These are phyloP conservation scores for Rubia yunnanensis DNA, from an alignment of 257 asterid genomes.

Conservation along the genomic window DNA sequence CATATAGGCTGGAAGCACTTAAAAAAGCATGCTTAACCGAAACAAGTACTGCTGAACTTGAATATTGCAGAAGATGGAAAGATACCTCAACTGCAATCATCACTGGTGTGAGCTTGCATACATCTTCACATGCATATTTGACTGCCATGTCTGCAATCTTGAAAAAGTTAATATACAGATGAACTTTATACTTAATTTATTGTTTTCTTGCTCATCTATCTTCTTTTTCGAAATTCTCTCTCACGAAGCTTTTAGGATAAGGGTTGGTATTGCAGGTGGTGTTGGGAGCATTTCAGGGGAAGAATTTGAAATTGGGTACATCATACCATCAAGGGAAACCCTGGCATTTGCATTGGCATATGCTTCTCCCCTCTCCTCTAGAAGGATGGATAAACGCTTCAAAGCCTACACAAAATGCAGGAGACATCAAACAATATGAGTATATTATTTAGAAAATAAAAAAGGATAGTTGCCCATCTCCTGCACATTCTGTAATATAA, in stretches of 20 bases:
- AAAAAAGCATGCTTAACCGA: neutral
- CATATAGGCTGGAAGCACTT: neutral
- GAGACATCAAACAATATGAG: neutral
- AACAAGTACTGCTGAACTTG: neutral
- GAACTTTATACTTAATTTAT: neutral
- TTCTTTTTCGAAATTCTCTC: neutral
- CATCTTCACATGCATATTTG: constrained; percentile 53
- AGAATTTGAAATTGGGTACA: neutral
- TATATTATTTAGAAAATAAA: neutral
- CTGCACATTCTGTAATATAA: neutral
- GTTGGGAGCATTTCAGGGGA: neutral
- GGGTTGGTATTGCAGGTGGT: neutral
- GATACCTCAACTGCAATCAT: constrained; percentile 69
- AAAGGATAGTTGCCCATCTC: neutral
- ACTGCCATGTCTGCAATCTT: constrained; percentile 44
- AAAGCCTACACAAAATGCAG: constrained; percentile 42
- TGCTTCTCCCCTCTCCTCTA: constrained; percentile 70
- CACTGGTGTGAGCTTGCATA: constrained; percentile 47
- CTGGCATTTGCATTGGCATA: constrained; percentile 63
- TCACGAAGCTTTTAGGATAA: neutral
- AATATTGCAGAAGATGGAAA: constrained; percentile 4
- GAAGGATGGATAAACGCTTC: constrained; percentile 52
- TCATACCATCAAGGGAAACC: constrained; percentile 70
- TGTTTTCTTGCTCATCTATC: neutral
- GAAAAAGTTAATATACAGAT: neutral